These are phyloP conservation scores for Melampsora larici-populina DNA, from an alignment of 1,284 basidiomycete genomes.

Conservation along the genomic window DNA sequence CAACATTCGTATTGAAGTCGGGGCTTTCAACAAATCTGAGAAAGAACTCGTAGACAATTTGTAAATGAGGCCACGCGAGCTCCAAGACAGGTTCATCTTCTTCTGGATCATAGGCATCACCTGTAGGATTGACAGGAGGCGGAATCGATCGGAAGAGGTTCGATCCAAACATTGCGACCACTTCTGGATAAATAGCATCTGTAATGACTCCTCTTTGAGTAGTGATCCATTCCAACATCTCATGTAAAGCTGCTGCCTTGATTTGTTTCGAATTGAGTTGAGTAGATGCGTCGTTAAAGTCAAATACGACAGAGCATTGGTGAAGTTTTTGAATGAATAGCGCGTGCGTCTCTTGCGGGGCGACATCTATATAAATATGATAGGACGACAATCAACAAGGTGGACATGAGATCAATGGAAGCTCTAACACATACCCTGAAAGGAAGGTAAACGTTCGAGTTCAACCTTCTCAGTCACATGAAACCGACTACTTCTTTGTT, in stretches of 20 bases:
- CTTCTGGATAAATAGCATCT: conserved; percentile 96
- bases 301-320: conserved; percentile 94
- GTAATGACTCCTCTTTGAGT: conserved; percentile 94
- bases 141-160: conserved; percentile 99
- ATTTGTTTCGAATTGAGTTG: conserved; percentile 97
- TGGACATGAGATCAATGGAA: conserved; percentile 41
- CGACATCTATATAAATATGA: conserved; percentile 66
- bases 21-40: conserved; percentile 96
- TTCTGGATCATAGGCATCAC: conserved; percentile 98
- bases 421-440: conserved; percentile 67
- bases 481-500: conserved; percentile 92
- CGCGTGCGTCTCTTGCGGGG: conserved; percentile 79
- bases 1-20: conserved; percentile 97
- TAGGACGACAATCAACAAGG: conserved; percentile 13
- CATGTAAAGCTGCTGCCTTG: conserved; percentile 94
- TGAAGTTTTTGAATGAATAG: conserved; percentile 92
- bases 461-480: conserved; percentile 94
- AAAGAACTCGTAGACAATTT: conserved; percentile 99
- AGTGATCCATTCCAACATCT: conserved; percentile 99
- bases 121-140: conserved; percentile 94
- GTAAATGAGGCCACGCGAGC: conserved; percentile 98
- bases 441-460: conserved; percentile 89
- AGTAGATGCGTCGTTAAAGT: conserved; percentile 95
- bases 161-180: conserved; percentile 95
- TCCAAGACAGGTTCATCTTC: conserved; percentile 99